Evolutionary conservation across 768 basidiomycete genomes (phyloP).

Genomic region (Exidia glandulosa): DNA sequence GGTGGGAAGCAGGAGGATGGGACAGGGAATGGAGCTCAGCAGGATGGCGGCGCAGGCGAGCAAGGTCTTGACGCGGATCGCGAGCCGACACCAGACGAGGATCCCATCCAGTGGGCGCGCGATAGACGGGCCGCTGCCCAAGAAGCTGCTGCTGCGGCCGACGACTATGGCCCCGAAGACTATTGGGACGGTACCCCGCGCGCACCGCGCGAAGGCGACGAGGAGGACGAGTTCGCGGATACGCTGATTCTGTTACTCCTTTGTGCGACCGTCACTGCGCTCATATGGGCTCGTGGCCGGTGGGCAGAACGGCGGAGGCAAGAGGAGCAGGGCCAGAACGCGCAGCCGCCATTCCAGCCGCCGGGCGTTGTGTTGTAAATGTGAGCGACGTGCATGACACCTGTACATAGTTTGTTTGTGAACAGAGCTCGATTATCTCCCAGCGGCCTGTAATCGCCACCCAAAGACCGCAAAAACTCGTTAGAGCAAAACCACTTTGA

Average conservation of each 20-base stretch:
- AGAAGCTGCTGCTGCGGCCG: conserved; percentile 54
- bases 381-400: too few relatives aligned
- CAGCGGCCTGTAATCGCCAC: too few relatives aligned
- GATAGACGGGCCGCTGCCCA: conserved; percentile 61
- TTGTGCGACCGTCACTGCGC: conserved; percentile 58
- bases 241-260: conserved; percentile 68
- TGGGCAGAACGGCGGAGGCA: conserved; percentile 63
- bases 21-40: neutral
- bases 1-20: conserved; percentile 2
- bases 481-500: too few relatives aligned
- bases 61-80: conserved; percentile 63
- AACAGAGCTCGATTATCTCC: too few relatives aligned
- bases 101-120: conserved; percentile 53
- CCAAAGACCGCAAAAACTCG: too few relatives aligned
- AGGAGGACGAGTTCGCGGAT: conserved; percentile 62
- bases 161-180: conserved; percentile 72
- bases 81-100: neutral
- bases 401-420: too few relatives aligned
- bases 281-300: conserved; percentile 71
- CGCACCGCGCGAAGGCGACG: conserved; percentile 37
- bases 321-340: conserved; percentile 32
- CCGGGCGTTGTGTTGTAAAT: neutral
- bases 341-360: neutral
- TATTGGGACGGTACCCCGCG: conserved; percentile 63
- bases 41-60: conserved; percentile 32